These are phyloP conservation scores for Ophiostoma triangulosporum DNA, from an alignment of 2,329 filamentous ascomycete genomes.

Conservation along the genomic window DNA sequence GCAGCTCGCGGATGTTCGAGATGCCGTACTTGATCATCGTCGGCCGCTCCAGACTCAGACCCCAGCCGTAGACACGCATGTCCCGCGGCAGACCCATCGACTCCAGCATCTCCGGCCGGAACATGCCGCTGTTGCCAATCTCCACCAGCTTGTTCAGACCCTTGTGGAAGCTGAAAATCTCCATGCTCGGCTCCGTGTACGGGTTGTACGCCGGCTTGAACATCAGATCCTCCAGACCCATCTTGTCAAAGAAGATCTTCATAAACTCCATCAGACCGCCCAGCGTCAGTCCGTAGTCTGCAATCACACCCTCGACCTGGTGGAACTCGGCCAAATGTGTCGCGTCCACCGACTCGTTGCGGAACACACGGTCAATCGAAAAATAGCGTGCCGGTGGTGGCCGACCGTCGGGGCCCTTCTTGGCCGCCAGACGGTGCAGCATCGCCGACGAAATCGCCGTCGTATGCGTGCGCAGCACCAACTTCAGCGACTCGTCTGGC, in stretches of 20 bases:
- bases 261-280: slow-evolving; percentile 70
- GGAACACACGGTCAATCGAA: slow-evolving; percentile 96
- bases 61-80: slow-evolving; percentile 89
- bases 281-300: slow-evolving; percentile 84
- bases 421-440: slow-evolving; percentile 72
- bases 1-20: slow-evolving; percentile 79
- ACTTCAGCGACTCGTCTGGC: slow-evolving; percentile 68
- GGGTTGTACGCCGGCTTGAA: slow-evolving; percentile 96
- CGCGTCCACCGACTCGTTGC: slow-evolving; percentile 92
- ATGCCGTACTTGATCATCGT: slow-evolving; percentile 96
- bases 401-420: slow-evolving; percentile 54
- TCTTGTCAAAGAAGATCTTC: slow-evolving; percentile 64
- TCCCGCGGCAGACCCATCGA: slow-evolving; percentile 78
- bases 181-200: slow-evolving; percentile 92
- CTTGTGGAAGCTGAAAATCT: slow-evolving; percentile 92
- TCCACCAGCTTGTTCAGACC: slow-evolving; percentile 86
- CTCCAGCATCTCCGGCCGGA: slow-evolving; percentile 93
- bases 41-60: slow-evolving; percentile 78
- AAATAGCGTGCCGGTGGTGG: slow-evolving; percentile 77
- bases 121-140: slow-evolving; percentile 98
- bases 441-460: slow-evolving; percentile 85
- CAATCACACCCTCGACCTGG: slow-evolving; percentile 96
- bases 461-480: slow-evolving; percentile 92
- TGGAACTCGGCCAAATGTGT: slow-evolving; percentile 98
- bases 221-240: slow-evolving; percentile 71